Evolutionary conservation across 164 flowering plant species (phyloP).

Genomic region (Nymphaea thermarum): DNA sequence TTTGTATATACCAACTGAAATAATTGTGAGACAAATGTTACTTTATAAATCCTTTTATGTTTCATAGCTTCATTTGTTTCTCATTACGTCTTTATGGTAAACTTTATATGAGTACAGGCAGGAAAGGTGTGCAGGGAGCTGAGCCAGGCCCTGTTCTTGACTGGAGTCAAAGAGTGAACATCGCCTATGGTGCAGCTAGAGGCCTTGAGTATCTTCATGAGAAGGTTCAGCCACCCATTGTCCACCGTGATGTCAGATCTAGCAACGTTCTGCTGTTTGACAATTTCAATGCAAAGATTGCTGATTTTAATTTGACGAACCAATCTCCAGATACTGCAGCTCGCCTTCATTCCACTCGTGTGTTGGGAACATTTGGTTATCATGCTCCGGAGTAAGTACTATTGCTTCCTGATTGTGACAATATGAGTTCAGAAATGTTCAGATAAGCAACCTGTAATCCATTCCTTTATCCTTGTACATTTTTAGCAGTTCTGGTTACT

Average conservation of each 20-base stretch:
- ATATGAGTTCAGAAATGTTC: not conserved
- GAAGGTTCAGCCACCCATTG: slow-evolving; percentile 62
- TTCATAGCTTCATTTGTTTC: no score
- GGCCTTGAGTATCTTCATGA: slow-evolving; percentile 87
- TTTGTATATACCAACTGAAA: no score
- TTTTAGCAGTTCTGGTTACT: not conserved
- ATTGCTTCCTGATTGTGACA: not conserved
- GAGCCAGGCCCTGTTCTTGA: slow-evolving; percentile 80
- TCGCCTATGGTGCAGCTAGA: slow-evolving; percentile 93
- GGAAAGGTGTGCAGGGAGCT: slow-evolving; percentile 88
- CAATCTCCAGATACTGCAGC: slow-evolving; percentile 93
- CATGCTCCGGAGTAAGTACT: slow-evolving; percentile 86
- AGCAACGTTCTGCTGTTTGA: slow-evolving; percentile 80
- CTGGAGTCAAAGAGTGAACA: slow-evolving; percentile 79
- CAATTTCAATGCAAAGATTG: slow-evolving; percentile 77
- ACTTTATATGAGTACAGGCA: slow-evolving; percentile 24
- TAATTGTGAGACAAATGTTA: no score
- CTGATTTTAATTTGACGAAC: slow-evolving; percentile 83
- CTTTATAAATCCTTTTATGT: no score
- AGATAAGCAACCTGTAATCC: not conserved
- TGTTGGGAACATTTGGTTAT: slow-evolving; percentile 89
- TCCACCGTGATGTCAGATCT: slow-evolving; percentile 87
- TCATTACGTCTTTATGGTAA: no score
- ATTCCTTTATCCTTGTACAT: not conserved
- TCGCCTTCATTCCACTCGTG: slow-evolving; percentile 91